Evolutionary conservation across 192 early-diverging fungal species (phyloP).

Genomic region (Backusella psychrophila): DNA sequence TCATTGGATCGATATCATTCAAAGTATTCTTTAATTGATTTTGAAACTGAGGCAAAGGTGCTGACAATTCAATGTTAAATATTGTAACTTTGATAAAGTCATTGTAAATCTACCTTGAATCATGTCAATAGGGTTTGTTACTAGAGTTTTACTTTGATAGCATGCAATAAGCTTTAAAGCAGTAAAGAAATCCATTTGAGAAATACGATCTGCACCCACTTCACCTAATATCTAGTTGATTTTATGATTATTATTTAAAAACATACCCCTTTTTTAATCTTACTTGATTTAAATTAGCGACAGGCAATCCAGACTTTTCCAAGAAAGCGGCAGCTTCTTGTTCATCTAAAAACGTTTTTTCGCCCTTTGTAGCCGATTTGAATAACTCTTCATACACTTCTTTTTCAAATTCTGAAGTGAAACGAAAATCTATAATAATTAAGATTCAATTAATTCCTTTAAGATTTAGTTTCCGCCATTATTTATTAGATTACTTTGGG

Average conservation of each 20-base stretch:
- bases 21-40: not conserved
- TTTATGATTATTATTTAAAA: conserved; percentile 5
- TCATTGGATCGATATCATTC: conserved; percentile 14
- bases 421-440: not conserved
- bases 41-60: conserved; percentile 33
- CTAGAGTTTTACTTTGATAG: conserved; percentile 12
- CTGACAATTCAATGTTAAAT: not conserved
- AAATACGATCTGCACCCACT: conserved; percentile 72
- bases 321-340: conserved; percentile 69
- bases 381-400: conserved; percentile 59
- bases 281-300: conserved; percentile 56
- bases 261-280: not conserved
- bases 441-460: not conserved
- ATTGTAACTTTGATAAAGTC: not conserved
- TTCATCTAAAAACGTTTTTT: conserved; percentile 61
- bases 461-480: not conserved
- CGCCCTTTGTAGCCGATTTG: conserved; percentile 54
- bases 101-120: conserved; percentile 3
- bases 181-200: conserved; percentile 65
- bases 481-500: not conserved
- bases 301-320: conserved; percentile 60
- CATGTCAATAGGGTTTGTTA: not conserved
- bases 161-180: conserved; percentile 78
- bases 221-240: conserved; percentile 67
- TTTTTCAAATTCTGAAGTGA: conserved; percentile 41